Evolutionary conservation across 2,329 filamentous ascomycete genomes (phyloP).

Genomic region (Fusarium sp.): DNA sequence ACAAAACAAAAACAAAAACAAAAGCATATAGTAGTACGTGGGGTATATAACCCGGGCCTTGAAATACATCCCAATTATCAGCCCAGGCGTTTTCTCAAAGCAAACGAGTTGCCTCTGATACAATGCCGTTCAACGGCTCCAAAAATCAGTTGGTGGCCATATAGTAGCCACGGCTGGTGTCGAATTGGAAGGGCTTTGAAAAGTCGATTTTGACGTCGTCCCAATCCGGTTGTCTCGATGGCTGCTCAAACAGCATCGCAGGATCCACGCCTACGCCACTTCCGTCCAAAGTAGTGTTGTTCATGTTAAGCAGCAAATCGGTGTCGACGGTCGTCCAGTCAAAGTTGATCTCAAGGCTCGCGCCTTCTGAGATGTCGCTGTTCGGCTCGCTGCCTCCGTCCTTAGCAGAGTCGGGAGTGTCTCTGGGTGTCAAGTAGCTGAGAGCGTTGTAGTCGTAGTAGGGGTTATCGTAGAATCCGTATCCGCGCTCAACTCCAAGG

Average conservation of each 20-base stretch:
- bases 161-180: conserved; percentile 58
- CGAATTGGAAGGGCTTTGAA: conserved; percentile 67
- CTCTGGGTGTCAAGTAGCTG: conserved; percentile 71
- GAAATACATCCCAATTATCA: conserved; percentile 33
- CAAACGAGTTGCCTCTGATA: conserved; percentile 8
- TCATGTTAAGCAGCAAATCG: conserved; percentile 62
- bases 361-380: conserved; percentile 72
- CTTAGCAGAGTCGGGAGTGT: conserved; percentile 76
- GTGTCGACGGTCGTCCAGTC: conserved; percentile 64
- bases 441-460: conserved; percentile 64
- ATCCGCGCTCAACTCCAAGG: conserved; percentile 52
- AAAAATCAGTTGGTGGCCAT: conserved; percentile 49
- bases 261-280: conserved; percentile 45
- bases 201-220: conserved; percentile 67
- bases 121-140: conserved; percentile 13
- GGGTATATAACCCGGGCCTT: conserved; percentile 52
- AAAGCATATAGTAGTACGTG: conserved; percentile 39
- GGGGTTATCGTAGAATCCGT: conserved; percentile 54
- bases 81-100: conserved; percentile 18
- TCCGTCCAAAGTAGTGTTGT: conserved; percentile 51
- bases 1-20: conserved; percentile 1
- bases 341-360: conserved; percentile 67
- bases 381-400: conserved; percentile 73
- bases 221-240: conserved; percentile 56
- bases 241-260: conserved; percentile 47